Percentiles rank a stretch among this genome's conserved stretches.
Evolutionary conservation across 805 yeast species (phyloP).

Genomic region (Suhomyces prunicola): DNA sequence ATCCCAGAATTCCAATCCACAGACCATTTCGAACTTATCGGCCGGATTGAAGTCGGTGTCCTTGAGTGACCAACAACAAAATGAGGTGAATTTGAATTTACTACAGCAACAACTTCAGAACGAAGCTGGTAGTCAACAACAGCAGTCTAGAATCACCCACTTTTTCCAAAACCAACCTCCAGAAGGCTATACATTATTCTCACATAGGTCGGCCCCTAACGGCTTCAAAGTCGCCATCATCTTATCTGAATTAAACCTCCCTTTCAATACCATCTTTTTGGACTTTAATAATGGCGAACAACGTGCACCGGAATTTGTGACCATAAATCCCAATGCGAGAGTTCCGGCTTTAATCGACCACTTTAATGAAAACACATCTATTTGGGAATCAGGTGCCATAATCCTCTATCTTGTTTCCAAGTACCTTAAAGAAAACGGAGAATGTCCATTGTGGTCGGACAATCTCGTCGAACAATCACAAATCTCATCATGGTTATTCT

Average conservation of each 20-base stretch:
- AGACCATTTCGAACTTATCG: constrained; percentile 42
- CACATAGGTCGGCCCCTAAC: constrained; percentile 87
- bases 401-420: constrained; percentile 76
- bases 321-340: constrained; percentile 94
- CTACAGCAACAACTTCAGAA: constrained; percentile 45
- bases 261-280: constrained; percentile 75
- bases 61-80: constrained; percentile 40
- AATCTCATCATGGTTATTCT: constrained; percentile 84
- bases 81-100: constrained; percentile 39
- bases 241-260: constrained; percentile 74
- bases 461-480: constrained; percentile 77
- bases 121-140: constrained; percentile 39
- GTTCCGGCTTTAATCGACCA: constrained; percentile 95
- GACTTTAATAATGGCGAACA: constrained; percentile 89
- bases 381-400: constrained; percentile 96
- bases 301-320: constrained; percentile 86
- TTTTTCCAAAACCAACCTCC: constrained; percentile 75
- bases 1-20: constrained; percentile 1
- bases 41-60: constrained; percentile 46
- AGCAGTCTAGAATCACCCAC: constrained; percentile 59
- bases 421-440: constrained; percentile 58
- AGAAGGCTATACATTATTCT: constrained; percentile 79
- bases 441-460: constrained; percentile 76
- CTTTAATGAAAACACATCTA: constrained; percentile 67
- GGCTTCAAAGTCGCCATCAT: constrained; percentile 95